Evolutionary conservation across 805 yeast genomes (phyloP), one percentile per base, ranked within the genome.

Genomic region (Wickerhamiella sergipiensis): DNA sequence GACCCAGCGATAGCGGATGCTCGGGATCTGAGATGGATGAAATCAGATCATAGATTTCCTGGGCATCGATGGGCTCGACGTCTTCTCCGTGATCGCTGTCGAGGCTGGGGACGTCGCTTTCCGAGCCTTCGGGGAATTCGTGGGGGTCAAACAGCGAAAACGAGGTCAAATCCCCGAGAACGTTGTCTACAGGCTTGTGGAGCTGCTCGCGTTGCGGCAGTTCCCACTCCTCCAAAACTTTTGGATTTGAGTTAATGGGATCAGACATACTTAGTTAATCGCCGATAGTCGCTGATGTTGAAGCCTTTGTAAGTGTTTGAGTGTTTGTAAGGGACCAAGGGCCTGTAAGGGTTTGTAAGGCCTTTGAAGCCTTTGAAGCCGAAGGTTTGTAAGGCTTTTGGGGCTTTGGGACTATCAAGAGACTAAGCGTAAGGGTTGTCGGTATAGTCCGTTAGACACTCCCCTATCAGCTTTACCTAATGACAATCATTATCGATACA

Each of bases 11-110:
- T 43, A 92, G 71, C 0, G 99, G 99, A 65, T 92, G 99, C 62
- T 92, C 99, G 1, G 99, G 99, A 64, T 92, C 99, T 0, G 94
- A 83, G 12, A 88, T 86, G 29, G 82, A 77, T 6, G 96, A 79
- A 2, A 86, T 85, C 46, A 90, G 70, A 63, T 89, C 95, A 59
- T 79, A 88, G 6, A 90, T 80, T 63, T 90, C 98, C 63, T 90
- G 97, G 1, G 88, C 67, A 63, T 90, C 98, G 39, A 90, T 78
- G 8, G 76, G 77, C 39, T 86, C 92, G 18, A 55, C 56, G 7
- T 53, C 60, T 13, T 58, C 65, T 19, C 53, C 49, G 18, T 60
- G 64, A 12, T 53, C 50, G 46, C 43, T 50, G 18, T 51, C 57
- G 52, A 53, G 44, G 52, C 56, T 47, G 46, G 57, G 49, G 55